These are phyloP conservation scores for Gentiana dahurica DNA, from an alignment of 257 asterid genomes.

Conservation along the genomic window DNA sequence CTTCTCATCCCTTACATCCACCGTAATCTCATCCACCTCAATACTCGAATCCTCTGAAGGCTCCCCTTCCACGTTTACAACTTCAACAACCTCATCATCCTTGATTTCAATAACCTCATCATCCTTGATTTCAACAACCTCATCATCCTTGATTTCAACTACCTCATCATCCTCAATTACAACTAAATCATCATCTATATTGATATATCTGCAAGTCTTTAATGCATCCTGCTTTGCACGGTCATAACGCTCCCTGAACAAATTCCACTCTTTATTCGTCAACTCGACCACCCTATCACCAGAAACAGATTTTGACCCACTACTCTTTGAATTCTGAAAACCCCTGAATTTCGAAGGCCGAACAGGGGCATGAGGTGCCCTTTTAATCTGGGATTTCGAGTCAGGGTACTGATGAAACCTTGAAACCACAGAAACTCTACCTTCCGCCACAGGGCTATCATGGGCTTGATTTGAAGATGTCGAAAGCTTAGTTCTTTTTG, in stretches of 20 bases:
- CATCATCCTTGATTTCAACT: slow-evolving; percentile 7
- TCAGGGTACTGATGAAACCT: slow-evolving; percentile 37
- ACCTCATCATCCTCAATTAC: too few relatives aligned
- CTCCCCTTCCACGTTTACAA: slow-evolving; percentile 19
- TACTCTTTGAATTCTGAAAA: slow-evolving; percentile 8
- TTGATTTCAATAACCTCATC: background rate
- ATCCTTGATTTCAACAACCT: slow-evolving; percentile 15
- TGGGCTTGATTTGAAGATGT: slow-evolving; percentile 9
- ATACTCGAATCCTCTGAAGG: slow-evolving; percentile 9
- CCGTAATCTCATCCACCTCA: slow-evolving; percentile 16
- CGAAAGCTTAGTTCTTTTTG: slow-evolving; percentile 36
- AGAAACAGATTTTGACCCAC: slow-evolving; percentile 5
- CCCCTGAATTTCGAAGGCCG: slow-evolving; percentile 21
- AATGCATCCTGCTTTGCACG: slow-evolving; percentile 14
- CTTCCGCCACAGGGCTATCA: background rate
- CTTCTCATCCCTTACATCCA: slow-evolving; percentile 8
- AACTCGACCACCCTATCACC: background rate
- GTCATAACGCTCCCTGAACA: background rate
- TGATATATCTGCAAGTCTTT: slow-evolving; percentile 17
- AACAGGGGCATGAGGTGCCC: slow-evolving; percentile 64
- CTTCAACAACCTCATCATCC: slow-evolving; percentile 34
- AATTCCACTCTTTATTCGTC: slow-evolving; percentile 23
- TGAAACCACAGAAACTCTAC: slow-evolving; percentile 9
- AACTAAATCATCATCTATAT: too few relatives aligned
- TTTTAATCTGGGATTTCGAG: slow-evolving; percentile 10